Base-by-base conservation (phyloP, 2,329 filamentous ascomycete species). In the Akanthomyces muscarius region DNA sequence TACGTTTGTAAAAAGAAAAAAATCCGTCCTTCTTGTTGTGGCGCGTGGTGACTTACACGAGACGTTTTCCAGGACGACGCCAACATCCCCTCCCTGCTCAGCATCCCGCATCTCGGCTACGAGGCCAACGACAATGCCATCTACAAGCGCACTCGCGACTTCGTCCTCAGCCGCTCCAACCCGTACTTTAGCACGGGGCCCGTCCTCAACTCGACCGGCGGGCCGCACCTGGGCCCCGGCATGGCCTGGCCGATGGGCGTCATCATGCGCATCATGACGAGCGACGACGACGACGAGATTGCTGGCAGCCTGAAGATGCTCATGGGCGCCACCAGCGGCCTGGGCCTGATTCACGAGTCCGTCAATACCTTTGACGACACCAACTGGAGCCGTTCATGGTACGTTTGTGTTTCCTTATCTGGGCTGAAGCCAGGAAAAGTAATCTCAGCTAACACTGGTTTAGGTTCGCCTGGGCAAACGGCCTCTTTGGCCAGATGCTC, bases 391-490 rank as follows among this genome's bases (percentile, higher is more conserved):
- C 69, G 75, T 42, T 71, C 75, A 62, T 77, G 75, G 75, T 75
- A 64, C 61, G 70, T 65, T 21, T 6, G 61, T 75, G 77, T 55
- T 65, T n/a, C 64, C 48, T 13, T 4, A 3, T 4, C 38, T 14
- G 38, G 38, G 38, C 28, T 30, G 28, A 30, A 5, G 38, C 5
- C 13, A 11, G 11, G 13, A 41, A 10, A 16, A 16, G 38, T 16
- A 11, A 10, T 14, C 5, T 16, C 13, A 4, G 10, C 38, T 41
- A 10, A 41, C 38, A 41, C 13, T 3, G 38, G 38, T 11, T 5
- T 65, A 92, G 90, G 89, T 96, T 95, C 72, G 89, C 91, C 0
- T 95, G 91, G 91, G 90, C 91, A 16, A 95, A 95, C 71, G 91
- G 89, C 0, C 85, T 96, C n/a, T 95, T 93, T 75, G 89, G 90